Evolutionary conservation across 2,329 filamentous ascomycete genomes (phyloP), one percentile per base, ranked within the genome.

Genomic region (Trichoderma hamatum): DNA sequence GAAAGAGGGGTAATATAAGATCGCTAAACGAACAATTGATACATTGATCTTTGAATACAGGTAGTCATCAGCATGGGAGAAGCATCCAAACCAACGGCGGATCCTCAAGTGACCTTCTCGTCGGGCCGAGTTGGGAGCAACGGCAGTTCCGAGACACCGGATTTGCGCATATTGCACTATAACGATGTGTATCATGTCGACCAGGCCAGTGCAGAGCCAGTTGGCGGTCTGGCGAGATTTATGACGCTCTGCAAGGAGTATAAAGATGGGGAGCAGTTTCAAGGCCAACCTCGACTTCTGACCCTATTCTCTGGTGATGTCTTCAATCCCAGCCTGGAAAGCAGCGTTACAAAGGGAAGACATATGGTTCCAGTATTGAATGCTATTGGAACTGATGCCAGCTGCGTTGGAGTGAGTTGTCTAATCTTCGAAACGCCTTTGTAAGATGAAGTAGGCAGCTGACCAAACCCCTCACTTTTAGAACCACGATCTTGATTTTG

Each of bases 181-280:
- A 97, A 97, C 80, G 94, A 97, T 80, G 94, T 97, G 70, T 97
- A 97, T 79, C 94, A 97, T 75, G 87, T 97, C 66, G 93, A 97
- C 73, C 77, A 81, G 2, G 84, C 84, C 2, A 94, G 92, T 30
- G 88, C 91, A 19, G 93, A 97, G 76, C 94, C 94, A 1, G 89
- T 94, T 2, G 94, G 94, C 32, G 94, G 94, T 21, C 86, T 92
- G 52, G 84, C 92, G 34, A 87, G 94, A 59, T 97, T 97, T 80
- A 90, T 96, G 77, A 90, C 89, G 3, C 82, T 96, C 30, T 85
- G 90, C 72, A 89, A 93, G 70, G 85, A 94, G 78, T 97, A 97
- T 76, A 88, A 89, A 62, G 79, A 86, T 2, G 84, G 87, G 62
- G 78, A 85, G 52, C 83, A 83, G 61, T 96, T 88, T 76, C 78